Evolutionary conservation across 768 basidiomycete genomes (phyloP).

Genomic region (Phaffia tasmanica): DNA sequence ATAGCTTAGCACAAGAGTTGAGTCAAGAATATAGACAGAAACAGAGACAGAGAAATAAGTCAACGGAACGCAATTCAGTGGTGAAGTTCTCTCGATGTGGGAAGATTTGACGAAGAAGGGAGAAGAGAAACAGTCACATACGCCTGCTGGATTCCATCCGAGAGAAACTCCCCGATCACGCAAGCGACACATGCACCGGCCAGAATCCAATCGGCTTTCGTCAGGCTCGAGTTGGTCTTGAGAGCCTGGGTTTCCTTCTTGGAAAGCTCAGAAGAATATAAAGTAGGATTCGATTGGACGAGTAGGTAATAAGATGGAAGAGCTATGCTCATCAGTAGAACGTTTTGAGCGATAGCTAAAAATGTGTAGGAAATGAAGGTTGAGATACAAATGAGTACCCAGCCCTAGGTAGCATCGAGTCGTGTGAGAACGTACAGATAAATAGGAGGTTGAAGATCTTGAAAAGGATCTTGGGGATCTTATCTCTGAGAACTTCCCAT

Average conservation of each 20-base stretch:
- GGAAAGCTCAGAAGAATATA: not conserved
- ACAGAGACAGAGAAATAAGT: not conserved
- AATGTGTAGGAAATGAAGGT: not conserved
- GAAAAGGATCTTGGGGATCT: conserved; percentile 6
- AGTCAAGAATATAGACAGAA: not conserved
- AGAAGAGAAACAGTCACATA: not conserved
- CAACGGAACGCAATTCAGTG: too few species aligned
- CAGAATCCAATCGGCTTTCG: conserved; percentile 10
- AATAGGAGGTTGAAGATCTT: conserved; percentile 19
- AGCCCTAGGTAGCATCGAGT: not conserved
- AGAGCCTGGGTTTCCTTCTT: conserved; percentile 12
- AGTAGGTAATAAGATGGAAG: conserved; percentile 20
- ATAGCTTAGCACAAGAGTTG: conserved; percentile 3
- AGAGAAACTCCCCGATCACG: conserved; percentile 14
- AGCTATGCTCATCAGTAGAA: conserved; percentile 18
- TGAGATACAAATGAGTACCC: not conserved
- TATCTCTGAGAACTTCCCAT: not conserved
- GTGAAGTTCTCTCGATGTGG: too few species aligned
- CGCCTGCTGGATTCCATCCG: conserved; percentile 23
- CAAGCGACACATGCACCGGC: conserved; percentile 1
- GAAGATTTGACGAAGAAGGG: too few species aligned
- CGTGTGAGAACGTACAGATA: conserved; percentile 11
- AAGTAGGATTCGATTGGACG: conserved; percentile 19
- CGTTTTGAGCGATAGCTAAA: conserved; percentile 23
- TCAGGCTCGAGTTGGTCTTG: conserved; percentile 12